Conservation (phyloP, 106 monocot genomes). For the Dioscorea zingiberensis region DNA sequence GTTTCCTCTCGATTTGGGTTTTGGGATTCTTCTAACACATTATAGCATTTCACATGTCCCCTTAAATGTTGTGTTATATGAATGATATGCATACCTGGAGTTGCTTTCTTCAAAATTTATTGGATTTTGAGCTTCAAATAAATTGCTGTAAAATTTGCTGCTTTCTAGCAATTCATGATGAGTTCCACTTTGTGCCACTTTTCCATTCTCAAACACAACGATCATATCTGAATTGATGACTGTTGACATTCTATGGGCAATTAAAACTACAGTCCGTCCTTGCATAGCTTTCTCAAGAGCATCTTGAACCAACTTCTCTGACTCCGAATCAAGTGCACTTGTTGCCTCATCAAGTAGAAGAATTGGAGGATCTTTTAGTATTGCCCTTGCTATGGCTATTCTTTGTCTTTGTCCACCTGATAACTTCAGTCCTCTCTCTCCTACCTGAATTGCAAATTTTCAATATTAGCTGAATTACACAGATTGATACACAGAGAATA, state of each 20-base stretch:
- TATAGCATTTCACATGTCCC: too few relatives aligned
- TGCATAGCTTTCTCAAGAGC: constrained; percentile 44
- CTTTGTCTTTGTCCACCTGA: constrained; percentile 55
- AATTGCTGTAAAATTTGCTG: constrained; percentile 26
- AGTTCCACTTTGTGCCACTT: constrained; percentile 34
- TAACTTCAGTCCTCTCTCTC: constrained; percentile 33
- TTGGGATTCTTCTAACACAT: too few relatives aligned
- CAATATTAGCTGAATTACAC: too few relatives aligned
- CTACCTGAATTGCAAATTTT: constrained; percentile 23
- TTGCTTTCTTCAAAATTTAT: constrained; percentile 2
- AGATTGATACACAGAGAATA: too few relatives aligned
- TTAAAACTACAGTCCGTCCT: constrained; percentile 41
- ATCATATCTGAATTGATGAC: constrained; percentile 37
- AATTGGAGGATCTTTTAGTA: constrained; percentile 42
- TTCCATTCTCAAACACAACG: constrained; percentile 35
- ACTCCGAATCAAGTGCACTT: constrained; percentile 49
- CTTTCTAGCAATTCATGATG: constrained; percentile 32
- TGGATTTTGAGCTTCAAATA: constrained; percentile 24
- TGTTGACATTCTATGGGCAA: constrained; percentile 47
- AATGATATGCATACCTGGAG: constrained; percentile 11
- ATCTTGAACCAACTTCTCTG: constrained; percentile 41
- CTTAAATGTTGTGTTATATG: too few relatives aligned
- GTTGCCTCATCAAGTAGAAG: constrained; percentile 56
- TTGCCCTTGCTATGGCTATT: constrained; percentile 53
- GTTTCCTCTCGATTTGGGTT: too few relatives aligned